Conservation (phyloP, 768 basidiomycete genomes). For the Russula lepida region DNA sequence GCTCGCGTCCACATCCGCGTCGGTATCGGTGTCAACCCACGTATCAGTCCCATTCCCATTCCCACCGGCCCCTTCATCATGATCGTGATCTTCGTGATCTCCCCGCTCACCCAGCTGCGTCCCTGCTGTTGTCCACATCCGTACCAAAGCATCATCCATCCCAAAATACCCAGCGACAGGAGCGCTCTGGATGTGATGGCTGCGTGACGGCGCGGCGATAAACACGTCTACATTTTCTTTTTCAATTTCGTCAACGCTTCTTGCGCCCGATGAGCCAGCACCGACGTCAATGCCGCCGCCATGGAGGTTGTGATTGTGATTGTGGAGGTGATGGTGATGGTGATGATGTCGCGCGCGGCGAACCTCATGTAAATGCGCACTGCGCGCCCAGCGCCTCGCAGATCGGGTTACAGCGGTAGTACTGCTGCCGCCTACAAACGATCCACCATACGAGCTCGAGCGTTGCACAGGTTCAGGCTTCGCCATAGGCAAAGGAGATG, state of each 20-base stretch:
- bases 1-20: not conserved
- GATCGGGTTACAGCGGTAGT: constrained; percentile 32
- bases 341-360: constrained; percentile 21
- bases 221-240: constrained; percentile 1
- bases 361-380: constrained; percentile 63
- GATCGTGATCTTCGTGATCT: not conserved
- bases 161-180: not conserved
- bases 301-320: not conserved
- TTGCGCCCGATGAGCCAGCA: not conserved
- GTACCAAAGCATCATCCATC: not conserved
- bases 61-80: not conserved
- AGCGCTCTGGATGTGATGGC: not conserved
- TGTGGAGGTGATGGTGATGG: not conserved
- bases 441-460: constrained; percentile 35
- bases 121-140: not conserved
- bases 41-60: not conserved
- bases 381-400: constrained; percentile 52
- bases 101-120: not conserved
- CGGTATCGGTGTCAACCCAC: constrained; percentile 21
- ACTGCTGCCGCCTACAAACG: constrained; percentile 24
- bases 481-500: constrained; percentile 8
- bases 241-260: not conserved
- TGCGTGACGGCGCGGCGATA: not conserved
- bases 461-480: constrained; percentile 30
- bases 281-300: not conserved